Percentiles rank a stretch among this genome's conserved stretches.
These are phyloP conservation scores for Pichia sp. DNA, from an alignment of 1,139 yeast genomes.

Conservation along the genomic window DNA sequence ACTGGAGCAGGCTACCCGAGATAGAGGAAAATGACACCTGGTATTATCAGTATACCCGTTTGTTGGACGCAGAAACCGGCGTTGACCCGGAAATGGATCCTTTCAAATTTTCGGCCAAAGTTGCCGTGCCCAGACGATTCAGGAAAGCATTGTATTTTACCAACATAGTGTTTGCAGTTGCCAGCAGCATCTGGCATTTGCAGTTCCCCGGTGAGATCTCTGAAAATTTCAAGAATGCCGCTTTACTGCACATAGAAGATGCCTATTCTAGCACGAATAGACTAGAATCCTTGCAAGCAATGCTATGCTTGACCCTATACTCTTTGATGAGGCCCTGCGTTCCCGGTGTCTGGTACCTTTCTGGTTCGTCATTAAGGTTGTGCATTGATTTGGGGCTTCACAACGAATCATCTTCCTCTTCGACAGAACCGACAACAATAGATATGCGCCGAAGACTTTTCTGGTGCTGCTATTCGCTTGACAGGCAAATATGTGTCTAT, in stretches of 20 bases:
- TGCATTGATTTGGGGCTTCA: conserved; percentile 84
- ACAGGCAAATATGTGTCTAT: conserved; percentile 71
- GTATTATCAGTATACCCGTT: conserved; percentile 36
- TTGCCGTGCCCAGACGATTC: conserved; percentile 44
- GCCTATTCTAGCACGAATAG: conserved; percentile 57
- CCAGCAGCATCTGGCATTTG: conserved; percentile 69
- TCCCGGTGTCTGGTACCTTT: conserved; percentile 90
- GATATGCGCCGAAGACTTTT: conserved; percentile 76
- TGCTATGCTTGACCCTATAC: conserved; percentile 62
- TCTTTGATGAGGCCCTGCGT: conserved; percentile 72
- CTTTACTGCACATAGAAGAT: conserved; percentile 55
- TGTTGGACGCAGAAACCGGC: conserved; percentile 33
- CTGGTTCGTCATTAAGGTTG: conserved; percentile 74
- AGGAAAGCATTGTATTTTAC: conserved; percentile 54
- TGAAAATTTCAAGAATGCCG: conserved; percentile 70
- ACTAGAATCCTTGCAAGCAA: conserved; percentile 68
- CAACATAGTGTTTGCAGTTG: conserved; percentile 74
- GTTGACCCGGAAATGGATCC: conserved; percentile 31
- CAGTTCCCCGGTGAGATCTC: conserved; percentile 65
- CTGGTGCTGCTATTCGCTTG: conserved; percentile 86
- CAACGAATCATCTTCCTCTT: conserved; percentile 32
- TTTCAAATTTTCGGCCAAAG: conserved; percentile 35
- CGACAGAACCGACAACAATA: conserved; percentile 48
- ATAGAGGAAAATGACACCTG: conserved; percentile 41
- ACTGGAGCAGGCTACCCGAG: conserved; percentile 29